These are phyloP conservation scores for Phylloporus gajari DNA, from an alignment of 1,284 basidiomycete genomes.

Conservation along the genomic window DNA sequence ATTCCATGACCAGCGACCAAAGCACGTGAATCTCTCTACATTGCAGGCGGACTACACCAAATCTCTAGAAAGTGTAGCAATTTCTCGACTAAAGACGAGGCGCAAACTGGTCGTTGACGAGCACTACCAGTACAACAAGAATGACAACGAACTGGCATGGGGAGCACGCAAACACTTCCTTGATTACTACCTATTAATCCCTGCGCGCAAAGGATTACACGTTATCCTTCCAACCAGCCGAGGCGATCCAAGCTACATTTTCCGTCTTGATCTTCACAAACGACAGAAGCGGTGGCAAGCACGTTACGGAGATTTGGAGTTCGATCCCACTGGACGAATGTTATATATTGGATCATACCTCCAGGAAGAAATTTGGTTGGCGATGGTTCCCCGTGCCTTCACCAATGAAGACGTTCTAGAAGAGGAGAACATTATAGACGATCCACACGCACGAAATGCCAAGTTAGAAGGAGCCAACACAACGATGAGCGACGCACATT, in stretches of 20 bases:
- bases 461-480: too few relatives aligned
- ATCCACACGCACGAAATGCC: background rate
- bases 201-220: too few relatives aligned
- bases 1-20: too few relatives aligned
- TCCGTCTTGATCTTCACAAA: conserved; percentile 8
- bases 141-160: too few relatives aligned
- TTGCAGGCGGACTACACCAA: too few relatives aligned
- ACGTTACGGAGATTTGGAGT: conserved; percentile 6
- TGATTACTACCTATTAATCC: too few relatives aligned
- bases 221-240: background rate
- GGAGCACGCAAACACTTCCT: too few relatives aligned
- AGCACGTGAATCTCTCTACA: too few relatives aligned
- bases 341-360: conserved; percentile 7
- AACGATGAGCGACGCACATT: background rate
- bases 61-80: too few relatives aligned
- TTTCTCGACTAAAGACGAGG: too few relatives aligned
- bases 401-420: background rate
- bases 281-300: conserved; percentile 10
- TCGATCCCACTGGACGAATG: conserved; percentile 11
- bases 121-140: too few relatives aligned
- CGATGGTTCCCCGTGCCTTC: conserved; percentile 6
- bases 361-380: conserved; percentile 16
- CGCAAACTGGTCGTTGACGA: too few relatives aligned
- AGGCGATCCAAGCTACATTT: conserved; percentile 10
- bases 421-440: background rate